Conservation (phyloP, 805 yeast species). For the Zygosaccharomyces lentus region DNA sequence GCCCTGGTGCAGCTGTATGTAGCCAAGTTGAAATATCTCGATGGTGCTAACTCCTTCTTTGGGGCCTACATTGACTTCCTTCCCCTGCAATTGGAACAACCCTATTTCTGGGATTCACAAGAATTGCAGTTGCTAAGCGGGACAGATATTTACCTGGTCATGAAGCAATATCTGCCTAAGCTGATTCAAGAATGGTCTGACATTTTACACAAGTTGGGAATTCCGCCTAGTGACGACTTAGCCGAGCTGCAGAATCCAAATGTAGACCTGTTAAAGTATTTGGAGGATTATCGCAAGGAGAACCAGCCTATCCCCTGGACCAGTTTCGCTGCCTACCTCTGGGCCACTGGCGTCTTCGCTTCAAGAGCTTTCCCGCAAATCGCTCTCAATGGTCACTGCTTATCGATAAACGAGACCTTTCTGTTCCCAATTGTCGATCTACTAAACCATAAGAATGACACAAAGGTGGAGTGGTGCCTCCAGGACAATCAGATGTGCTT, state of each 20-base stretch:
- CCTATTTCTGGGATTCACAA: conserved; percentile 58
- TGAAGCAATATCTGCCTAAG: conserved; percentile 42
- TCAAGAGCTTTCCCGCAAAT: conserved; percentile 81
- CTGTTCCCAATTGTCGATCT: conserved; percentile 75
- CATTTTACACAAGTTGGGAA: conserved; percentile 10
- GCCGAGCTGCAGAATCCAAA: conserved; percentile 19
- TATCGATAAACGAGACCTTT: conserved; percentile 53
- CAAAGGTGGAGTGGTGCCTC: conserved; percentile 61
- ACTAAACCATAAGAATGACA: conserved; percentile 62
- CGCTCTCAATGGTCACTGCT: conserved; percentile 38
- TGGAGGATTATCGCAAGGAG: conserved; percentile 23
- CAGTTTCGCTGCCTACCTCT: conserved; percentile 61
- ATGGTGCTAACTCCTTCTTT: conserved; percentile 26
- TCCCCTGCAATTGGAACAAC: conserved; percentile 52
- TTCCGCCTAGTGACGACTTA: conserved; percentile 17
- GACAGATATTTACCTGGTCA: conserved; percentile 61
- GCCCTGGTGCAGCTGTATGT: conserved; percentile 37
- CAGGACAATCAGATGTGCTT: conserved; percentile 39
- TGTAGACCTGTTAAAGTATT: conserved; percentile 20
- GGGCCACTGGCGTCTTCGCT: conserved; percentile 68
- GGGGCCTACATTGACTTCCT: conserved; percentile 47
- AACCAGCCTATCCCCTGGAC: conserved; percentile 46
- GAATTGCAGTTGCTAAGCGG: conserved; percentile 55
- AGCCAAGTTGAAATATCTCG: conserved; percentile 41
- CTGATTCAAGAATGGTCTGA: conserved; percentile 58